phyloP scores from a whole-genome alignment of 805 yeast species.

The Starmerella riodocensis region DNA sequence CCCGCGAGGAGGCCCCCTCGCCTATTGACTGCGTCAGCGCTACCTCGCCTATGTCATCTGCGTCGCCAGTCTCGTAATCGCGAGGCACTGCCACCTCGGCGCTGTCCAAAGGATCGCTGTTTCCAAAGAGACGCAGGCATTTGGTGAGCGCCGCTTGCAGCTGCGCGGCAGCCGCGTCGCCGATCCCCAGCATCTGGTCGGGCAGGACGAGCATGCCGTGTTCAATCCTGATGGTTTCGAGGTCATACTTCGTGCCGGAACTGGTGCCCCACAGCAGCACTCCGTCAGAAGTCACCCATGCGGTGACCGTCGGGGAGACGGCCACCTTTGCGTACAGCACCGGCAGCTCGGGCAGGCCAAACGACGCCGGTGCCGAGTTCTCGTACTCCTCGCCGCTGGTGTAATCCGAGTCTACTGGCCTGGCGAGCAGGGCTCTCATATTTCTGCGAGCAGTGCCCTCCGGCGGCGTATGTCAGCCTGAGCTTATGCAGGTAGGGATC shows the following conservation, averaged over 20 bases:
- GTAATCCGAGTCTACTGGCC: constrained; percentile 21
- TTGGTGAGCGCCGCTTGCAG: constrained; percentile 1
- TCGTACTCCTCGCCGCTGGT: constrained; percentile 24
- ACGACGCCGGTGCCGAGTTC: constrained; percentile 26
- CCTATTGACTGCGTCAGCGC: constrained; percentile 5
- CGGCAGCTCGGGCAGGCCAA: constrained; percentile 26
- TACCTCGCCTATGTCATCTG: constrained; percentile 16
- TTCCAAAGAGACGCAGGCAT: constrained; percentile 5
- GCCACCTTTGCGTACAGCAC: constrained; percentile 19
- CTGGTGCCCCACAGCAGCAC: constrained; percentile 21
- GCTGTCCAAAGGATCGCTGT: background rate
- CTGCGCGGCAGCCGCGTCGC: background rate
- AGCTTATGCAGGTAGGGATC: too few relatives aligned
- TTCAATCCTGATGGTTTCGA: background rate
- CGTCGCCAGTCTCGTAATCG: constrained; percentile 16
- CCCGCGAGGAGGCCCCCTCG: constrained; percentile 1
- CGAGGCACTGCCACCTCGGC: constrained; percentile 13
- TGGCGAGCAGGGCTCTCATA: too few relatives aligned
- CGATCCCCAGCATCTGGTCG: background rate
- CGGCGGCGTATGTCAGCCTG: constrained; percentile 11
- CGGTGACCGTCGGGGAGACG: constrained; percentile 1
- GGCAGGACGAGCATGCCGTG: background rate
- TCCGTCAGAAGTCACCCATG: constrained; percentile 23
- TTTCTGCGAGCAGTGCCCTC: too few relatives aligned
- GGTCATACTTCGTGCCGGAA: background rate